Percentiles rank a stretch among this genome's conserved stretches.
phyloP scores from a whole-genome alignment of 2,329 filamentous ascomycete genomes.

The Tolypocladium endophyticum region DNA sequence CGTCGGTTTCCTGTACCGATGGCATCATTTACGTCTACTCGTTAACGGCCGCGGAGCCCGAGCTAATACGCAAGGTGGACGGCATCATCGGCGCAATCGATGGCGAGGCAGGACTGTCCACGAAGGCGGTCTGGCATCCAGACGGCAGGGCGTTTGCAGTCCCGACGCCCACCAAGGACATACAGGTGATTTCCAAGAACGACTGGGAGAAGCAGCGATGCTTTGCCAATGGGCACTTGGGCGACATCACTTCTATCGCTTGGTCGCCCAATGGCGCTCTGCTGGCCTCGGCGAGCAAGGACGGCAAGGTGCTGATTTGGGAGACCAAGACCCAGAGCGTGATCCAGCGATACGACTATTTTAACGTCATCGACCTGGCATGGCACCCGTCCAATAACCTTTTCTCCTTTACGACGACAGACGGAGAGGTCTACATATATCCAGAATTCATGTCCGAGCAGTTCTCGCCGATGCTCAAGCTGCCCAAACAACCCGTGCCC shows the following conservation, averaged over 20 bases:
- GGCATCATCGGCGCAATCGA: conserved; percentile 75
- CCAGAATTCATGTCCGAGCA: conserved; percentile 56
- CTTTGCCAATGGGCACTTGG: conserved; percentile 71
- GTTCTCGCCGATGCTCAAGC: conserved; percentile 43
- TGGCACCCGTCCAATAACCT: conserved; percentile 92
- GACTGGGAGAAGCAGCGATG: conserved; percentile 81
- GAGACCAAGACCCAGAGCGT: conserved; percentile 80
- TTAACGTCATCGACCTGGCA: conserved; percentile 72
- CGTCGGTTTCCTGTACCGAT: conserved; percentile 78
- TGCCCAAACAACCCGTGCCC: conserved; percentile 63
- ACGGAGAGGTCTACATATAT: conserved; percentile 89
- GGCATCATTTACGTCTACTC: conserved; percentile 88
- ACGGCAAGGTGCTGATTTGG: conserved; percentile 70
- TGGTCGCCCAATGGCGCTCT: conserved; percentile 96
- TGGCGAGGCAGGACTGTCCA: conserved; percentile 60
- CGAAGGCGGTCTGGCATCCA: conserved; percentile 79
- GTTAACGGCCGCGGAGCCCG: conserved; percentile 64
- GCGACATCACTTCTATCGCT: conserved; percentile 74
- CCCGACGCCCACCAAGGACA: conserved; percentile 69
- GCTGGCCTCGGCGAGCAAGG: conserved; percentile 59
- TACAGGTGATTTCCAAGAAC: conserved; percentile 76
- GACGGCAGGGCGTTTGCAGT: conserved; percentile 86
- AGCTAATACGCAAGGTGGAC: conserved; percentile 74
- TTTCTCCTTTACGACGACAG: conserved; percentile 81
- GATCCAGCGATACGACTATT: conserved; percentile 66